phyloP scores from a whole-genome alignment of 495 filamentous ascomycete genomes.

The Thermochaetoides thermophila region DNA sequence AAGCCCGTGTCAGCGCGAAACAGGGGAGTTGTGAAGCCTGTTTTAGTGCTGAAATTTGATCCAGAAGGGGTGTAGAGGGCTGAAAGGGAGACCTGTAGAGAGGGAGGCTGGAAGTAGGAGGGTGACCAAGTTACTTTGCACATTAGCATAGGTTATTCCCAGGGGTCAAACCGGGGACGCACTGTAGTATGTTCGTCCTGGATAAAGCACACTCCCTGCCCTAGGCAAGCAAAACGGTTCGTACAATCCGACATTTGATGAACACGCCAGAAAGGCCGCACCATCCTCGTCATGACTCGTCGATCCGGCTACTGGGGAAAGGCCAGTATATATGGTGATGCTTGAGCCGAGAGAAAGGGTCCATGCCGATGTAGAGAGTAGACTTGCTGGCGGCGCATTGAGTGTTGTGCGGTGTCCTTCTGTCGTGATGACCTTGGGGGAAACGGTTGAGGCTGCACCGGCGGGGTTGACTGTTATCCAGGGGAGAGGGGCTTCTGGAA shows the following conservation, averaged over 20 bases:
- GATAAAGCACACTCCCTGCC: slow-evolving; percentile 9
- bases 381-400: slow-evolving; percentile 8
- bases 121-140: slow-evolving; percentile 18
- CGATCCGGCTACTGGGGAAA: slow-evolving; percentile 15
- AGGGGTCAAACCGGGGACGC: neutral
- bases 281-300: slow-evolving; percentile 6
- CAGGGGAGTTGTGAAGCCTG: slow-evolving; percentile 2
- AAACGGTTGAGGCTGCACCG: slow-evolving; percentile 13
- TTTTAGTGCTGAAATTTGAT: neutral
- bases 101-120: slow-evolving; percentile 7
- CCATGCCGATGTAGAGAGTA: slow-evolving; percentile 13
- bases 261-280: slow-evolving; percentile 11
- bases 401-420: slow-evolving; percentile 13
- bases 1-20: slow-evolving; percentile 13
- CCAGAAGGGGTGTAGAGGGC: neutral
- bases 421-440: slow-evolving; percentile 11
- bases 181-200: slow-evolving; percentile 19
- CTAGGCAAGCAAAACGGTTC: slow-evolving; percentile 18
- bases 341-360: slow-evolving; percentile 10
- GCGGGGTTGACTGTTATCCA: slow-evolving; percentile 17
- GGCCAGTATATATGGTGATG: slow-evolving; percentile 13
- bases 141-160: neutral
- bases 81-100: slow-evolving; percentile 6
- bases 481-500: slow-evolving; percentile 2
- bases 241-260: slow-evolving; percentile 6